Conservation (phyloP, 73 alveolate genomes). For the Tetrahymena thermophila region DNA sequence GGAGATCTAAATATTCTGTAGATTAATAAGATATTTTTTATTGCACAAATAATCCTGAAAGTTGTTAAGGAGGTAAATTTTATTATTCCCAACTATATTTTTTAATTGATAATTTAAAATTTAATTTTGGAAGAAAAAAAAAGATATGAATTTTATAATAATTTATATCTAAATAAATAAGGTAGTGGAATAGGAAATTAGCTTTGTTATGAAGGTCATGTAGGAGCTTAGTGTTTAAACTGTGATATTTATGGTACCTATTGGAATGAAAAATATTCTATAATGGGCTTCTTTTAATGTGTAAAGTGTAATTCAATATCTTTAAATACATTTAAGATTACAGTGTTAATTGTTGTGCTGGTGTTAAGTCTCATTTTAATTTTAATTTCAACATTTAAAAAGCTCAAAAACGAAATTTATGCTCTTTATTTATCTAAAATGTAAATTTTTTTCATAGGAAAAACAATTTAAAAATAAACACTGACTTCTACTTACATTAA, state of each 20-base stretch:
- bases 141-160: no score
- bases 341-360: neutral
- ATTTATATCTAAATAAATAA: no score
- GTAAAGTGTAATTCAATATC: neutral
- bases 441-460: neutral
- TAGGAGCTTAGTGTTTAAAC: neutral
- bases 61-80: neutral
- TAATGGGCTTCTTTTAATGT: neutral
- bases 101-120: no score
- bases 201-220: neutral
- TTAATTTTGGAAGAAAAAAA: no score
- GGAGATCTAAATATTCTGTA: neutral
- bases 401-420: neutral
- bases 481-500: neutral
- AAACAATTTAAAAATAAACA: neutral
- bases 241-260: neutral
- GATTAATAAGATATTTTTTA: neutral
- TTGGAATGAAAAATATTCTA: neutral
- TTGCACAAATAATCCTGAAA: neutral
- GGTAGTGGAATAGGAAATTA: neutral
- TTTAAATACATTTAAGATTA: neutral
- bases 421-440: neutral
- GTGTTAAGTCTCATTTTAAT: neutral
- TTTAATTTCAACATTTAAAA: neutral
- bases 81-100: neutral